Conservation (phyloP, 2,329 filamentous ascomycete species). For the Ustilaginoidea virens region DNA sequence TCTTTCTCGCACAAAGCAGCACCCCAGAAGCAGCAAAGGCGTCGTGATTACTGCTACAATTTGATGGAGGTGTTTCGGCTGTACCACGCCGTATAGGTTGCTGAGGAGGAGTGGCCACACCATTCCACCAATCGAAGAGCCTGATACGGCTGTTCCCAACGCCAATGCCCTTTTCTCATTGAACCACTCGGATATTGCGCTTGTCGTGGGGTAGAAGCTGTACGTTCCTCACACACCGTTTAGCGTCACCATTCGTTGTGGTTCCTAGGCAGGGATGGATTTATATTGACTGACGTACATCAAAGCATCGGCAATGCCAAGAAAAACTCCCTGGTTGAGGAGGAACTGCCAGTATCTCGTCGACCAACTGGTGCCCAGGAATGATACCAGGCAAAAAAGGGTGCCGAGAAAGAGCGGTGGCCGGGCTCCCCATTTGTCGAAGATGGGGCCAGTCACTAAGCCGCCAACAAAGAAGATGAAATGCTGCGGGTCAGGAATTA, state of each 20-base stretch:
- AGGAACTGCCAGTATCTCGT: conserved; percentile 21
- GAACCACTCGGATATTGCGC: conserved; percentile 17
- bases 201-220: conserved; percentile 16
- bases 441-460: conserved; percentile 21
- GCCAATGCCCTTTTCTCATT: conserved; percentile 14
- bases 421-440: conserved; percentile 23
- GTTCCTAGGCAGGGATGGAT: not conserved
- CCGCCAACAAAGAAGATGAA: conserved; percentile 25
- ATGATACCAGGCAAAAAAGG: conserved; percentile 19
- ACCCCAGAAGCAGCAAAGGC: conserved; percentile 11
- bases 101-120: conserved; percentile 14
- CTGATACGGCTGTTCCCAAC: conserved; percentile 15
- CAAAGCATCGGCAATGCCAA: conserved; percentile 24
- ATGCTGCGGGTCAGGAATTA: conserved; percentile 8
- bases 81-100: conserved; percentile 5
- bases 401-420: conserved; percentile 19
- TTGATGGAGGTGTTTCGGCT: conserved; percentile 8
- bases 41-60: conserved; percentile 10
- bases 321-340: conserved; percentile 23
- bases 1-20: conserved; percentile 14
- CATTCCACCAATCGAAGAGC: conserved; percentile 16
- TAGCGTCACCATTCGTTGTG: no score
- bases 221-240: not conserved
- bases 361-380: conserved; percentile 18
- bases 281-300: conserved; percentile 13